These are phyloP conservation scores for Mallotus nudiflorus DNA, from an alignment of 345 rosid genomes.

Conservation along the genomic window DNA sequence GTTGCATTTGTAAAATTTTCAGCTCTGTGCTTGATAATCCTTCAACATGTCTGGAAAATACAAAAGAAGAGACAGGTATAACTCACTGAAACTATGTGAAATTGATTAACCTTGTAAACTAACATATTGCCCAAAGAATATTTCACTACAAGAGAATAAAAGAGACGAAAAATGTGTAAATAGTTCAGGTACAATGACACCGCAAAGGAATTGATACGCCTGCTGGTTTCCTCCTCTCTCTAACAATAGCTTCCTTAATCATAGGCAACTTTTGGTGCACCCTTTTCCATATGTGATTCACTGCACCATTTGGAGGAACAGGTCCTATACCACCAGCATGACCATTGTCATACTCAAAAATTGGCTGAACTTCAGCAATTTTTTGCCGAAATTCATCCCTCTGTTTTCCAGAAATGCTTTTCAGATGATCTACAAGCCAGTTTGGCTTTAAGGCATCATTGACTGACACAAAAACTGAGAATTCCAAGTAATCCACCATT, in stretches of 20 bases:
- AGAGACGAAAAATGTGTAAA: neutral
- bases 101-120: neutral
- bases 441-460: slow-evolving; percentile 71
- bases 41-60: neutral
- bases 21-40: neutral
- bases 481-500: slow-evolving; percentile 65
- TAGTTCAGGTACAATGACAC: slow-evolving; percentile 72
- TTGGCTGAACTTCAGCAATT: slow-evolving; percentile 58
- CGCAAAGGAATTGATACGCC: slow-evolving; percentile 69
- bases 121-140: neutral
- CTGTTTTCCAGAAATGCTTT: slow-evolving; percentile 47
- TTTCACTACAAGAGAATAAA: neutral
- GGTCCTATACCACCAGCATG: slow-evolving; percentile 69
- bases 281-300: slow-evolving; percentile 86
- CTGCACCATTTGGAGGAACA: slow-evolving; percentile 69
- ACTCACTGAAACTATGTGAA: neutral
- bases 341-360: slow-evolving; percentile 69
- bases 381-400: slow-evolving; percentile 52
- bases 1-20: neutral
- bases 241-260: slow-evolving; percentile 68
- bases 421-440: slow-evolving; percentile 65
- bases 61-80: neutral
- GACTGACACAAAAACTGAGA: slow-evolving; percentile 71
- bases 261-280: slow-evolving; percentile 69
- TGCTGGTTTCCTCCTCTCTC: slow-evolving; percentile 69